Evolutionary conservation across 73 alveolate species (phyloP), one percentile per base, ranked within the genome.

Genomic region (Paraurostyla sp.): DNA sequence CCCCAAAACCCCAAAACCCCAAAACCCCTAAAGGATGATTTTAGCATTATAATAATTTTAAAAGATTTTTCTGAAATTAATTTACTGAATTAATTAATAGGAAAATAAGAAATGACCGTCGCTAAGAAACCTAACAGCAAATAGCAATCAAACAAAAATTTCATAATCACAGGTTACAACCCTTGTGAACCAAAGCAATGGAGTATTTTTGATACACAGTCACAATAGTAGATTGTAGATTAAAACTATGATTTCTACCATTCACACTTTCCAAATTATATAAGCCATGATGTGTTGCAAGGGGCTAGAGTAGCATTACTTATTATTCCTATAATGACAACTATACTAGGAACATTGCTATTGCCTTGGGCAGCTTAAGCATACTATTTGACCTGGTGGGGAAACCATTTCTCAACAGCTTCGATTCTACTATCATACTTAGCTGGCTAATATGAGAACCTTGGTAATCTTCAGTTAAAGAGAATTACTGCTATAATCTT

Each of bases 321-420:
- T 13, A 29, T 32, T 27, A 45, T 50, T 2, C 32, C 32, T 20
- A 9, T 60, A 60, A 60, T 9, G 7, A 60, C 32, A 60, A 60
- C 78, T 13, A 7, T 32, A 23, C 22, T 60, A 7, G 78, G 35
- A 20, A 60, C 50, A 60, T 11, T 33, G 9, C 25, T 60, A 3
- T 50, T 60, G 3, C 78, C 45, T 30, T 60, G 6, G 13, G 4
- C 13, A 29, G 9, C 78, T 60, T 27, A 60, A 60, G 9, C 32
- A 6, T 3, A 13, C 9, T 75, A 20, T 29, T 51, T 75, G 4
- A 75, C 87, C 13, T 50, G 60, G 73, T 75, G 87, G 87, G 87
- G 87, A 16, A 43, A 46, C 48, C 87, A 75, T 33, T 48, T 75
- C 4, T 20, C 76, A 6, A 49, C 60, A 48, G 48, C 30, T 7